Base-by-base conservation (phyloP, 345 rosid species). In the Brassica cretica region DNA sequence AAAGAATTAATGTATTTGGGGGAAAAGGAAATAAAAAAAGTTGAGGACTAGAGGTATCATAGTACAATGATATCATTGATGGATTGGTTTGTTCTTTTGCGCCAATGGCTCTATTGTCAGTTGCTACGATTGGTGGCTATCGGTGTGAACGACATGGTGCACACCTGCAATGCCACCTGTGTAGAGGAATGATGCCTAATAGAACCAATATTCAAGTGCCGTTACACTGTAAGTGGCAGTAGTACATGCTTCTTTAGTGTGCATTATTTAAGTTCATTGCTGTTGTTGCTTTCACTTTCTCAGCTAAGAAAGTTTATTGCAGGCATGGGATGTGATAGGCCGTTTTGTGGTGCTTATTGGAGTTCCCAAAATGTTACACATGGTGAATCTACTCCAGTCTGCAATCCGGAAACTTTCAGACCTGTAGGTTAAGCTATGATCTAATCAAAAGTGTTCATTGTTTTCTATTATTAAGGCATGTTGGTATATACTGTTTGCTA, bases 291-390 rank as follows among this genome's bases (percentile, higher is more conserved):
- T 46, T 16, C 71, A 46, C 33, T 18, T 30, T n/a, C 39, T 49
- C 39, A 3, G 4, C 5, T 18, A 15, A 30, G 9, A 46, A 35
- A 61, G 14, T 73, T 56, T 74, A 10, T 81, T 80, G 78, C 85
- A 94, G 98, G 98, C 84, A 56, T 85, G 80, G 97, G 97, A 76
- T 94, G 98, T 72, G 92, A 90, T 81, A 87, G 90, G 83, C 84
- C 89, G 75, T 92, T 86, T 85, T 92, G 97, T 74, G 92, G 97
- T 74, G 90, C 97, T 55, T 92, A 92, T 66, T 94, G 97, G 98
- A 89, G 79, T 70, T 74, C 89, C 35, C 84, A 72, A 80, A 84
- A 84, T 75, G 84, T 87, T 78, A 68, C 82, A 4, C 63, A 82
- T 51, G 79, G 86, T 76, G 83, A 80, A 68, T 44, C 76, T 51